Evolutionary conservation across 108 stramenopile species (phyloP).

Genomic region (Discostella pseudostelligera): DNA sequence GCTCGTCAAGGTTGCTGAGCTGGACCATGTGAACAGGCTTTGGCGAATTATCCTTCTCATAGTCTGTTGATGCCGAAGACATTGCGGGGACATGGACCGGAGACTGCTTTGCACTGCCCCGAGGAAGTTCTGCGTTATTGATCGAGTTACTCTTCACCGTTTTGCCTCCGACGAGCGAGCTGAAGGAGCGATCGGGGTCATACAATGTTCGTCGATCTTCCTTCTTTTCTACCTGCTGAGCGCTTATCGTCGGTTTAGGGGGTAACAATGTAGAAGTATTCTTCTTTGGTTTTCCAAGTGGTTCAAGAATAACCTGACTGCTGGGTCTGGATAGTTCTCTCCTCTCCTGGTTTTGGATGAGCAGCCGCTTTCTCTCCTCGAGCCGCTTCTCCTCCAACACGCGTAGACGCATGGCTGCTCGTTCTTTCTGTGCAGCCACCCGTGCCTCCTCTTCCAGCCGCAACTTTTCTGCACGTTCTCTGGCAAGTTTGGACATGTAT

Average conservation of each 20-base stretch:
- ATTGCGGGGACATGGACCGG: background rate
- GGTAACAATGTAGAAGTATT: background rate
- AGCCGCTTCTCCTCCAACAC: slow-evolving; percentile 65
- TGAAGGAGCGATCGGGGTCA: slow-evolving; percentile 60
- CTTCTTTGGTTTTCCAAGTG: slow-evolving; percentile 36
- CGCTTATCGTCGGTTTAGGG: slow-evolving; percentile 4
- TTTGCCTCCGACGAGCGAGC: slow-evolving; percentile 48
- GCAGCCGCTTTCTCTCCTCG: slow-evolving; percentile 33
- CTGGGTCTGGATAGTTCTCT: slow-evolving; percentile 16
- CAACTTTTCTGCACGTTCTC: slow-evolving; percentile 58
- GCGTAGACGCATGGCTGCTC: slow-evolving; percentile 50
- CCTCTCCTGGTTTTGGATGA: slow-evolving; percentile 11
- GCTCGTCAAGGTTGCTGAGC: slow-evolving; percentile 68
- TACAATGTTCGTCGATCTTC: slow-evolving; percentile 22
- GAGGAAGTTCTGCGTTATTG: slow-evolving; percentile 19
- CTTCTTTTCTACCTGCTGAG: slow-evolving; percentile 7
- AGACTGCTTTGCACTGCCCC: slow-evolving; percentile 10
- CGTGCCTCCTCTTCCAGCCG: slow-evolving; percentile 61
- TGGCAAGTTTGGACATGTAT: slow-evolving; percentile 60
- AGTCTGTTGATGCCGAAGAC: background rate
- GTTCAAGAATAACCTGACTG: slow-evolving; percentile 30
- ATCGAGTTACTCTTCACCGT: slow-evolving; percentile 4
- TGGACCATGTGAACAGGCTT: slow-evolving; percentile 58
- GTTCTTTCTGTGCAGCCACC: slow-evolving; percentile 46
- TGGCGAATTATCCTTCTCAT: slow-evolving; percentile 26